phyloP scores from a whole-genome alignment of 106 monocot species.

The Dendrobium huoshanense region DNA sequence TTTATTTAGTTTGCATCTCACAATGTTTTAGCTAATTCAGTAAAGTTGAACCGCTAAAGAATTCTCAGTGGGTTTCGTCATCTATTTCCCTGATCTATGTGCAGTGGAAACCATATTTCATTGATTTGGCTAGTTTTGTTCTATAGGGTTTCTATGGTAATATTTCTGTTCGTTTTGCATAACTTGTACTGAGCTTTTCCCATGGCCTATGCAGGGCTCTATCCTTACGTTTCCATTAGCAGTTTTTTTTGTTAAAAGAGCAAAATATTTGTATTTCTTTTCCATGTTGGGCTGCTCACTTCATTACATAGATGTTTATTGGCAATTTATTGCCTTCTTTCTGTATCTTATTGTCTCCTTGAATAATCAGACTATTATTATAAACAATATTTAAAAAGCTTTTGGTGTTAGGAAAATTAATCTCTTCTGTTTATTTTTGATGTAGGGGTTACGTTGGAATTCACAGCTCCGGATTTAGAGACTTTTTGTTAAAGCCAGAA shows the following conservation, averaged over 20 bases:
- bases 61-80: background rate
- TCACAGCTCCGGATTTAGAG: conserved; percentile 98
- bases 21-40: background rate
- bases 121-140: background rate
- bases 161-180: background rate
- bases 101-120: background rate
- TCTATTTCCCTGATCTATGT: background rate
- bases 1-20: background rate
- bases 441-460: conserved; percentile 97
- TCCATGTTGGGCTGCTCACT: background rate
- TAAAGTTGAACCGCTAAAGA: background rate
- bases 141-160: background rate
- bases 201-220: background rate
- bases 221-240: background rate
- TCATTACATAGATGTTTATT: background rate
- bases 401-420: background rate
- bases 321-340: background rate
- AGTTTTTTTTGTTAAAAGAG: background rate
- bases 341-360: background rate
- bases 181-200: background rate
- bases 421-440: background rate
- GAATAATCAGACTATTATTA: background rate
- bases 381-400: background rate
- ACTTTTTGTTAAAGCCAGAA: conserved; percentile 97
- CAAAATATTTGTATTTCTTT: background rate